Conservation (phyloP, 345 rosid genomes). For the Fremontodendron californicum region DNA sequence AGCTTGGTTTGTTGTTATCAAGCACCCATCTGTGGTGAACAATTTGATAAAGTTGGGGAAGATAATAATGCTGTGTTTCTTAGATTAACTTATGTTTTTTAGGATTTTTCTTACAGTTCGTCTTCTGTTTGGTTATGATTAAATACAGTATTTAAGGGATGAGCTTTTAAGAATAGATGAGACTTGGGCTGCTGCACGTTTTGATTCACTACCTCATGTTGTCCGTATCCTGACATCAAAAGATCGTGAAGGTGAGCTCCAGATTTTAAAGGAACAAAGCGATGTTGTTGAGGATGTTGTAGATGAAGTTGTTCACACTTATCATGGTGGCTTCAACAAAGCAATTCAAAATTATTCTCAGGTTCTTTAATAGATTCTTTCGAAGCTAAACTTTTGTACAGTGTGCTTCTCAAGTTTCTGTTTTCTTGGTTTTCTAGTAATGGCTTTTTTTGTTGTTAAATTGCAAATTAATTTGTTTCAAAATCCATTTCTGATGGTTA, state of each 20-base stretch:
- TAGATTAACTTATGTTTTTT: not conserved
- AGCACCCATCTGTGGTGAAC: not conserved
- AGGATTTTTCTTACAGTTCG: not conserved
- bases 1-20: not conserved
- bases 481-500: not conserved
- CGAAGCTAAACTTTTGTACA: slow-evolving; percentile 7
- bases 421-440: not conserved
- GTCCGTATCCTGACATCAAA: slow-evolving; percentile 91
- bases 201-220: slow-evolving; percentile 96
- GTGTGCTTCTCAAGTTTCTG: not conserved
- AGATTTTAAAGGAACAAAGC: slow-evolving; percentile 74
- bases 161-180: slow-evolving; percentile 79
- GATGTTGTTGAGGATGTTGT: slow-evolving; percentile 97
- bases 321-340: slow-evolving; percentile 94
- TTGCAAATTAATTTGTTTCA: not conserved
- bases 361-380: slow-evolving; percentile 39
- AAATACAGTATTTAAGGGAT: slow-evolving; percentile 71
- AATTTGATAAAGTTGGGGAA: not conserved
- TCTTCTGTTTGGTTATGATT: slow-evolving; percentile 17
- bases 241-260: slow-evolving; percentile 85
- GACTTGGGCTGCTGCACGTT: slow-evolving; percentile 91
- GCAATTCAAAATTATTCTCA: slow-evolving; percentile 99
- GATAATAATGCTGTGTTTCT: not conserved
- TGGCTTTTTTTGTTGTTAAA: slow-evolving; percentile 3
- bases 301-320: slow-evolving; percentile 98